These are phyloP conservation scores for Clarireedia homoeocarpa DNA, from an alignment of 2,329 filamentous ascomycete genomes.

Conservation along the genomic window DNA sequence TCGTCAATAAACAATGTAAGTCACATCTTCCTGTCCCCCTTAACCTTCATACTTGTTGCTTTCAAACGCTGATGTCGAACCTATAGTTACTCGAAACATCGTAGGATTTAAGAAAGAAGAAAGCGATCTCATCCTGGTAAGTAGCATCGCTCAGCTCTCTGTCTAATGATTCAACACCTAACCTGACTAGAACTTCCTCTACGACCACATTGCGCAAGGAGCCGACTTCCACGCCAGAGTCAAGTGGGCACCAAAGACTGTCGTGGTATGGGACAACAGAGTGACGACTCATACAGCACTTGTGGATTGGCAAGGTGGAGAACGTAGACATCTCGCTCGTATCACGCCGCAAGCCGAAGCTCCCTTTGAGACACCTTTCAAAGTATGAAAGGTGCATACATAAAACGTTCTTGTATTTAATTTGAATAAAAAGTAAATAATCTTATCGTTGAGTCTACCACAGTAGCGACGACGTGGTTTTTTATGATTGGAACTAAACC, in stretches of 20 bases:
- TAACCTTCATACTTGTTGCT: neutral
- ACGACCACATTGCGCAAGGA: conserved; percentile 64
- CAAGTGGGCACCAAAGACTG: conserved; percentile 71
- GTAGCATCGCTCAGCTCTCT: neutral
- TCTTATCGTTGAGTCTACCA: too few species aligned
- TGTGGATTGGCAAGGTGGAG: conserved; percentile 73
- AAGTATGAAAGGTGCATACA: neutral
- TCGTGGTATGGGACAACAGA: conserved; percentile 82
- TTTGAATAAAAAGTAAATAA: too few species aligned
- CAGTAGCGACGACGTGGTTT: too few species aligned
- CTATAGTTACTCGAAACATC: conserved; percentile 68
- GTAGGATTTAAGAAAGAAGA: conserved; percentile 83
- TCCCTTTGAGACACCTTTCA: conserved; percentile 63
- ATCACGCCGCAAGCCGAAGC: conserved; percentile 77
- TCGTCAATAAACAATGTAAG: conserved; percentile 75
- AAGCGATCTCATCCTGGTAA: conserved; percentile 58
- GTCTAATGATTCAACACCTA: neutral
- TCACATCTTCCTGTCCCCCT: conserved; percentile 3
- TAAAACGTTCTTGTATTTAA: too few species aligned
- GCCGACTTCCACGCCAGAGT: conserved; percentile 68
- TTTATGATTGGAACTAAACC: too few species aligned
- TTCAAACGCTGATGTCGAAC: neutral
- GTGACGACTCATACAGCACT: conserved; percentile 73
- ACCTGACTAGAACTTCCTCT: conserved; percentile 71
- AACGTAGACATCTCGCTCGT: conserved; percentile 70